Base-by-base conservation (phyloP, 495 filamentous ascomycete genomes). In the Staphylotrichum longicolle region DNA sequence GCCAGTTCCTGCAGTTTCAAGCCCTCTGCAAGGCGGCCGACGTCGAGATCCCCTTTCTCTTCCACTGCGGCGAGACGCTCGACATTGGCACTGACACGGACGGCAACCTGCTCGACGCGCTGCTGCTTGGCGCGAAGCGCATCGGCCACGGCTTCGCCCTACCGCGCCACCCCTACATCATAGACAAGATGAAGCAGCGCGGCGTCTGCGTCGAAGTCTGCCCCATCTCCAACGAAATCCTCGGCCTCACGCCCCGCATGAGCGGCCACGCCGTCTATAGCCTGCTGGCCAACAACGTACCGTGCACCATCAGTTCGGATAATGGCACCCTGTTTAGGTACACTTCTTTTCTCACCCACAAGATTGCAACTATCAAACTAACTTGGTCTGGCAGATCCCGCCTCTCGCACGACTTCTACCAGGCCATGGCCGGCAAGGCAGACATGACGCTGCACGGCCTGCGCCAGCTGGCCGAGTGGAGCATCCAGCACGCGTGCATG, bases 121-220 rank as follows among this genome's bases (percentile, higher is more conserved):
- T 97, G 20, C 76, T 95, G 7, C 83, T 98, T 9, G 87, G 88
- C 10, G 86, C 91, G 0, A 87, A 91, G 60, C 85, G 94, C 14
- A 93, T 98, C 37, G 93, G 93, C 0, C 92, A 97, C 63, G 94
- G 90, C n/a, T 96, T 90, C 66, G 91, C 90, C 0, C 77, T 98
- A 7, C 91, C 86, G 63, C 88, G 89, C 58, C 95, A 97, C 71
- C 93, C 93, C 0, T 80, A 91, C 15, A 80, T 97, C 45, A 86
- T 94, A 63, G 82, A 89, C 58, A 80, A 92, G 66, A 86, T 96
- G 75, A 93, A 92, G 72, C 83, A 88, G 55, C 88, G 88, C 63
- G 83, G 84, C 56, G 90, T 98, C 57, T 84, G 93, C 32, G 75
- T 98, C 40, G 94, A 98, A 71, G 86, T 88, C 50, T 98, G 93